A percentile compares a stretch with the other conserved stretches of the same genome.
Conservation (phyloP, 352 stramenopile genomes). For the Phytophthora multivora region DNA sequence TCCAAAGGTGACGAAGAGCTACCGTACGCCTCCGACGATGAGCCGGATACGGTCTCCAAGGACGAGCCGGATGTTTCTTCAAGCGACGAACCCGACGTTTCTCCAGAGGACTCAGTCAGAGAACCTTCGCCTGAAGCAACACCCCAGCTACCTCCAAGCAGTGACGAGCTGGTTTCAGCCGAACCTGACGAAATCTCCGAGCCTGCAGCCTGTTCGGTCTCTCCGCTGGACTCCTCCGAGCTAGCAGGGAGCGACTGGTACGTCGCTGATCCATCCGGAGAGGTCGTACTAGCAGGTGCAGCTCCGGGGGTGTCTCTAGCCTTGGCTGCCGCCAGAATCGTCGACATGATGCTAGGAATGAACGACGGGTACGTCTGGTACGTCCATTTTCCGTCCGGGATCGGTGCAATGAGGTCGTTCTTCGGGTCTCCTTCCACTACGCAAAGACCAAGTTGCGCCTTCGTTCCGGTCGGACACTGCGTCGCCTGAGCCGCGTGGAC, state of each 20-base stretch:
- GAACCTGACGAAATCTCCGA: conserved; percentile 8
- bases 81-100: conserved; percentile 3
- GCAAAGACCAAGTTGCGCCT: conserved; percentile 49
- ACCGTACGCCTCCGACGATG: conserved; percentile 1
- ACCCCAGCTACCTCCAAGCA: conserved; percentile 8
- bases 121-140: conserved; percentile 10
- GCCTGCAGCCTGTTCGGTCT: conserved; percentile 13
- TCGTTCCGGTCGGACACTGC: conserved; percentile 53
- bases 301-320: conserved; percentile 21
- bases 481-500: conserved; percentile 48
- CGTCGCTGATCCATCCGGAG: neutral
- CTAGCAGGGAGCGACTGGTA: conserved; percentile 3
- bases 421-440: conserved; percentile 51
- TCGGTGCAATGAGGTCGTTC: conserved; percentile 62
- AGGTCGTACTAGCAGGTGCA: neutral
- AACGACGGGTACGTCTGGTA: conserved; percentile 62
- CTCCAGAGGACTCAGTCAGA: conserved; percentile 9
- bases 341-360: conserved; percentile 51
- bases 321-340: conserved; percentile 45
- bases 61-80: neutral
- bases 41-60: conserved; percentile 3
- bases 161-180: conserved; percentile 10
- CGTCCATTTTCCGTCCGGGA: conserved; percentile 54
- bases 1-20: conserved; percentile 1
- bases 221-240: conserved; percentile 16